phyloP scores from a whole-genome alignment of 1,139 yeast species.

The Geotrichum phurueaensis region DNA sequence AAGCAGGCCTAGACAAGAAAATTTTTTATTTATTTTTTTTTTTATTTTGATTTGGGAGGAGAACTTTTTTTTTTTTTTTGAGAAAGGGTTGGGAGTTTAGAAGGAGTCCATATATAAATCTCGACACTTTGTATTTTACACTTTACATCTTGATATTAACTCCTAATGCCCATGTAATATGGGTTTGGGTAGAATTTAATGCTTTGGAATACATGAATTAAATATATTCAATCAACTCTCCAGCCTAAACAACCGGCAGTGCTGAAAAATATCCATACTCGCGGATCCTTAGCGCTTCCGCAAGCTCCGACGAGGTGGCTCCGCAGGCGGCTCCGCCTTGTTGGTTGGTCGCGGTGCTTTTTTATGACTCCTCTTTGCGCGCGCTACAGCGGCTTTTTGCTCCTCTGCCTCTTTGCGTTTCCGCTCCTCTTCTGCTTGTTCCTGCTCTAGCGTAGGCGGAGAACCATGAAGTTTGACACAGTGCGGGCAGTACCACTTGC shows the following conservation, averaged over 20 bases:
- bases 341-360: background rate
- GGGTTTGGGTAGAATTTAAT: too few species aligned
- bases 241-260: too few species aligned
- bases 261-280: too few species aligned
- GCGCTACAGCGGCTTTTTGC: background rate
- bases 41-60: background rate
- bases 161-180: too few species aligned
- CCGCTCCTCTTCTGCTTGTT: background rate
- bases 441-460: background rate
- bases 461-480: slow-evolving; percentile 7
- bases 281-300: background rate
- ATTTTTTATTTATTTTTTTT: background rate
- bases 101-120: background rate
- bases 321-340: background rate
- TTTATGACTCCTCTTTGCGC: background rate
- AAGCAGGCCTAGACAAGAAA: background rate
- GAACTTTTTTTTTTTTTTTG: background rate
- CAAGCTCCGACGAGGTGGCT: background rate
- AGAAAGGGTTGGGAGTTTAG: background rate
- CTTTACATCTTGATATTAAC: too few species aligned
- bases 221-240: too few species aligned
- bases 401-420: background rate
- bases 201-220: too few species aligned
- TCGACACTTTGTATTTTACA: too few species aligned
- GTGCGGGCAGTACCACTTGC: slow-evolving; percentile 15